Evolutionary conservation across 225 moss, liverwort and hornwort genomes (phyloP).

Genomic region (Physcomitrium patens): DNA sequence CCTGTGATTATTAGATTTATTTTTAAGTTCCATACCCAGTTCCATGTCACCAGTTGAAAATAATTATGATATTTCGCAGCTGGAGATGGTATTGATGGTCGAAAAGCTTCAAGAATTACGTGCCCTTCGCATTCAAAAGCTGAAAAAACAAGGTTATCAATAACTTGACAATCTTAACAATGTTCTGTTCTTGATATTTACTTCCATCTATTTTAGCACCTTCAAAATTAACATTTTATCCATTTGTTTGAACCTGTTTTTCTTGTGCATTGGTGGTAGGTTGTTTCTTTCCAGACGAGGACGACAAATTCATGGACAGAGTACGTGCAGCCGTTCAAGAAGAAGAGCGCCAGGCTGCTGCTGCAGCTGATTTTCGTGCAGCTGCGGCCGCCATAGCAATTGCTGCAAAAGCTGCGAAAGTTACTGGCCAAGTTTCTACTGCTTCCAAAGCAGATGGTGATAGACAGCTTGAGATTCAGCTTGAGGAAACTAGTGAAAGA

Average conservation of each 20-base stretch:
- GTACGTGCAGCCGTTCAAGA: conserved; percentile 93
- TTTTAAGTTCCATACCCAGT: conserved; percentile 11
- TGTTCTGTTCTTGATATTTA: conserved; percentile 18
- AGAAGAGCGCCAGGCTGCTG: conserved; percentile 92
- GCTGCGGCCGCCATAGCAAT: conserved; percentile 91
- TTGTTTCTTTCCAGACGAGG: conserved; percentile 97
- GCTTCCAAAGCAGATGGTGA: conserved; percentile 34
- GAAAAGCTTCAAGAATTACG: conserved; percentile 97
- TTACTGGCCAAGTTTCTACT: conserved; percentile 38
- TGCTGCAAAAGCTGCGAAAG: conserved; percentile 82
- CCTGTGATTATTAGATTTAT: conserved; percentile 11
- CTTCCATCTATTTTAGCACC: conserved; percentile 17
- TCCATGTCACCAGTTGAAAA: conserved; percentile 27
- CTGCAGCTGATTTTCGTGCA: conserved; percentile 80
- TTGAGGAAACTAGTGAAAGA: conserved; percentile 20
- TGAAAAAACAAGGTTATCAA: conserved; percentile 88
- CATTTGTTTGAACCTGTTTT: conserved; percentile 18
- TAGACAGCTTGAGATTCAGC: conserved; percentile 28
- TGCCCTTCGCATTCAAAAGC: conserved; percentile 77
- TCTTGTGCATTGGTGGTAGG: conserved; percentile 53
- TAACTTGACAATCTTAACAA: conserved; percentile 9
- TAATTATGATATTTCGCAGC: conserved; percentile 35
- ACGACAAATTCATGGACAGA: conserved; percentile 90
- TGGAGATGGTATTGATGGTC: conserved; percentile 86
- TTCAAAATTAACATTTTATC: neutral